Base-by-base conservation (phyloP, 345 rosid species). In the Populus alba region DNA sequence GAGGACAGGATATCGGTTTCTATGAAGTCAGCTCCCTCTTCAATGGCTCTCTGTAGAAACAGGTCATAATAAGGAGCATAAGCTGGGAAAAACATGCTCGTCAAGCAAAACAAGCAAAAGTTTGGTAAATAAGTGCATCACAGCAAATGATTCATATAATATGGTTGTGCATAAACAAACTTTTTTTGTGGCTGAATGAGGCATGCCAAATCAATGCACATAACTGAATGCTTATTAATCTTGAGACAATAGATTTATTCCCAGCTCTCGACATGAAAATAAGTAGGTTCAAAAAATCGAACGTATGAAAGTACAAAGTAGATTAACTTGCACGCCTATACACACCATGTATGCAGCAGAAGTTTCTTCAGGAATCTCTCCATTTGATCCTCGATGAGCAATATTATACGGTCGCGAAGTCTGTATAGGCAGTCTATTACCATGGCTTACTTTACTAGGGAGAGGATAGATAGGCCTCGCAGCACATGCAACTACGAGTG, bases 331-430 rank as follows among this genome's bases (percentile, higher is more conserved):
- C 45, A 47, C 12, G 49, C 35, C 53, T 16, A 74, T 55, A 72
- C 68, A 69, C 78, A 94, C 98, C 94, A 86, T 68, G 85, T 96
- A 96, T 33, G 99, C 92, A 79, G 91, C 89, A 78, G 92, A 90
- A 71, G 97, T 94, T 90, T 91, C 98, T 90, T 96, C 97, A 35
- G 99, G 98, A 63, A 96, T 41, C 84, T 94, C 98, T 72, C 99
- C 98, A 78, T 94, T 94, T 33, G 97, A 90, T 83, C 99, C 99
- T 80, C 99, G 85, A 83, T 96, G 99, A 10, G 97, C 98, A 77
- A 96, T 78, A 71, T 96, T 96, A 77, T 86, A 96, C 0, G 99
- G 92, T 69, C 97, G 97, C n/a, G 85, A 90, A 77, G 99, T 92
- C 87, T 96, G 99, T 63, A 94, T 78, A 33, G 91, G 91, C 72